Conservation (phyloP, 495 filamentous ascomycete species). For the Poronia punctata region DNA sequence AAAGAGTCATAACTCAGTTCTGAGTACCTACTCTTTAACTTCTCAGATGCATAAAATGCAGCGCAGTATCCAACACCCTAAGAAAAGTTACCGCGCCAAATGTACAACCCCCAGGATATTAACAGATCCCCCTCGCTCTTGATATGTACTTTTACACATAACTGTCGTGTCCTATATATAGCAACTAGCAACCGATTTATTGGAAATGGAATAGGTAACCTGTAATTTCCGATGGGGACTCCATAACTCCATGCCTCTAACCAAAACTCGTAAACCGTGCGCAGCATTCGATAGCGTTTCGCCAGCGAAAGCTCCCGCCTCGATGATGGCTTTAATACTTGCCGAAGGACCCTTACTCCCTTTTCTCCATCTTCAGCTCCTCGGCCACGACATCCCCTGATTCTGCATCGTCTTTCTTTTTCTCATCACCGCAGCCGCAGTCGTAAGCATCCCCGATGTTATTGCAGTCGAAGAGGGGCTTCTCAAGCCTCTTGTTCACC, state of each 20-base stretch:
- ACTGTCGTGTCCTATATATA: neutral
- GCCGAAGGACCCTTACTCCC: slow-evolving; percentile 18
- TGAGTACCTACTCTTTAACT: no score
- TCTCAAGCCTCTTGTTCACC: slow-evolving; percentile 81
- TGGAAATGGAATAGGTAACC: slow-evolving; percentile 19
- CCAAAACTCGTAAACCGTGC: neutral
- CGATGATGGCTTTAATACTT: no score
- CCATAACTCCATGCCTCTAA: neutral
- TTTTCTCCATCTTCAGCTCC: slow-evolving; percentile 30
- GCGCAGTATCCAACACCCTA: no score
- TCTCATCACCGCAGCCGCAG: slow-evolving; percentile 84
- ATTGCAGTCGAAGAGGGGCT: slow-evolving; percentile 78
- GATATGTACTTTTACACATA: no score
- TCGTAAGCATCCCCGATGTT: slow-evolving; percentile 91
- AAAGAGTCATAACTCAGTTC: no score
- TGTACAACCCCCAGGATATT: no score
- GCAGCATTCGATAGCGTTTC: no score
- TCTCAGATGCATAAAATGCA: no score
- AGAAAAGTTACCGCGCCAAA: no score
- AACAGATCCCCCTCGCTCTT: no score
- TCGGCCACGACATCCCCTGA: neutral
- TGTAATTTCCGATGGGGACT: slow-evolving; percentile 10
- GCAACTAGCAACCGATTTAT: slow-evolving; percentile 3
- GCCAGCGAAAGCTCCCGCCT: no score
- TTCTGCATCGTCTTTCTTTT: slow-evolving; percentile 24